Percentiles rank a stretch among this genome's conserved stretches.
phyloP scores from a whole-genome alignment of 768 basidiomycete genomes.

The Candolleomyces efflorescens region DNA sequence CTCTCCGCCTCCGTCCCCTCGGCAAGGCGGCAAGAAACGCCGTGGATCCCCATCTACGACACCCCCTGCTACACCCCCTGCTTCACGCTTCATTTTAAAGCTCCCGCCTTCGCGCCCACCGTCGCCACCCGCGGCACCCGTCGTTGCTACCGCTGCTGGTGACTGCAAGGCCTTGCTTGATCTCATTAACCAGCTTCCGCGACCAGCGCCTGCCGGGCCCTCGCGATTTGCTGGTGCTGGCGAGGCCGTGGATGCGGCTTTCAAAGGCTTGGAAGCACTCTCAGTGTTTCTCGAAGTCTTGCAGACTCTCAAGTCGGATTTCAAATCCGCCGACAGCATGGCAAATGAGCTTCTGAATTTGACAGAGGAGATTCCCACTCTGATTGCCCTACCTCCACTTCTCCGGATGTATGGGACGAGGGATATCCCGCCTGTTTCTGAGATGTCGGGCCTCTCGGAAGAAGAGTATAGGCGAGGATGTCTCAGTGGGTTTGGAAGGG shows the following conservation, averaged over 20 bases:
- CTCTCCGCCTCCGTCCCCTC: conserved; percentile 35
- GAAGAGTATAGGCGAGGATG: conserved; percentile 65
- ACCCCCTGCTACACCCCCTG: conserved; percentile 53
- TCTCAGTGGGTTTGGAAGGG: conserved; percentile 70
- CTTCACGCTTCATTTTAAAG: conserved; percentile 61
- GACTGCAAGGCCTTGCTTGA: conserved; percentile 65
- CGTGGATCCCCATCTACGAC: conserved; percentile 37
- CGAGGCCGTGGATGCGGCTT: conserved; percentile 80
- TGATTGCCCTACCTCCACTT: conserved; percentile 69
- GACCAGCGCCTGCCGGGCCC: conserved; percentile 48
- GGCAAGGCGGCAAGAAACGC: conserved; percentile 32
- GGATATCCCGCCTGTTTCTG: conserved; percentile 39
- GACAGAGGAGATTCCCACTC: conserved; percentile 64
- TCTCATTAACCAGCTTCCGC: conserved; percentile 55
- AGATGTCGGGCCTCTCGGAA: conserved; percentile 55
- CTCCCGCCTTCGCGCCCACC: conserved; percentile 65
- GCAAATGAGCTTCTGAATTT: conserved; percentile 46
- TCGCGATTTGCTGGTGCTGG: conserved; percentile 63
- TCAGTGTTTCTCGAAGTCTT: conserved; percentile 53
- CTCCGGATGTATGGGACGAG: conserved; percentile 42
- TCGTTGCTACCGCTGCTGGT: conserved; percentile 40
- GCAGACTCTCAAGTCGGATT: conserved; percentile 15
- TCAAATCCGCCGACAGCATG: conserved; percentile 19
- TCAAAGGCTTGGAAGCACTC: conserved; percentile 57
- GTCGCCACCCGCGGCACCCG: conserved; percentile 42